Evolutionary conservation across 2,329 filamentous ascomycete genomes (phyloP).

Genomic region (Trichophyton benhamiae): DNA sequence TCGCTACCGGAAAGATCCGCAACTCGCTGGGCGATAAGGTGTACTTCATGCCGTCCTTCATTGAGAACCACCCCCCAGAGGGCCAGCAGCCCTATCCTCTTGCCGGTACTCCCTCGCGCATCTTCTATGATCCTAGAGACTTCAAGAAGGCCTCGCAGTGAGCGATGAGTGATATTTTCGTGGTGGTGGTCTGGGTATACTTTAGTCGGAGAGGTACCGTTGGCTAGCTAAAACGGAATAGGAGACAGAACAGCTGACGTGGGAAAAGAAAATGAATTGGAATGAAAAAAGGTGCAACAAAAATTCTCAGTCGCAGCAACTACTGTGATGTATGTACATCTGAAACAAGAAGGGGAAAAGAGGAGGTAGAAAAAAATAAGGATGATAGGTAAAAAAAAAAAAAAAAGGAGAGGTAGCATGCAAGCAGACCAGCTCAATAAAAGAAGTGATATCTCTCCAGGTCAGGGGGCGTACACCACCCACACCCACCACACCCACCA

Average conservation of each 20-base stretch:
- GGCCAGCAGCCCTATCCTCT: background rate
- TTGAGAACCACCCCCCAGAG: conserved; percentile 17
- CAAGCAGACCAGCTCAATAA: background rate
- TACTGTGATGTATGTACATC: background rate
- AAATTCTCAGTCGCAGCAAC: background rate
- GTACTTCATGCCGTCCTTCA: conserved; percentile 18
- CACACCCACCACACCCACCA: too few relatives aligned
- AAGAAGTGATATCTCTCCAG: background rate
- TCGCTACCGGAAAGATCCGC: conserved; percentile 7
- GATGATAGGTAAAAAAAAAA: background rate
- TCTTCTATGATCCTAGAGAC: background rate
- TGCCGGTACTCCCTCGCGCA: background rate
- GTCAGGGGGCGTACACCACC: background rate
- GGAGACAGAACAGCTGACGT: background rate
- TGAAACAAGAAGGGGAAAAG: background rate
- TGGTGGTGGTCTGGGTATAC: background rate
- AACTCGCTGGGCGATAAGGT: conserved; percentile 16
- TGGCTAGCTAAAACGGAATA: background rate
- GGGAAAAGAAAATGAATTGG: background rate
- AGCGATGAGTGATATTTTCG: background rate
- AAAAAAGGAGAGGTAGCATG: background rate
- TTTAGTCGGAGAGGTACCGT: background rate
- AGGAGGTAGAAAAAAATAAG: background rate
- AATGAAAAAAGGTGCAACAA: background rate
- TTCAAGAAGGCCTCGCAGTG: background rate